Evolutionary conservation across 164 flowering plant genomes (phyloP).

Genomic region (Aristolochia fimbriata): DNA sequence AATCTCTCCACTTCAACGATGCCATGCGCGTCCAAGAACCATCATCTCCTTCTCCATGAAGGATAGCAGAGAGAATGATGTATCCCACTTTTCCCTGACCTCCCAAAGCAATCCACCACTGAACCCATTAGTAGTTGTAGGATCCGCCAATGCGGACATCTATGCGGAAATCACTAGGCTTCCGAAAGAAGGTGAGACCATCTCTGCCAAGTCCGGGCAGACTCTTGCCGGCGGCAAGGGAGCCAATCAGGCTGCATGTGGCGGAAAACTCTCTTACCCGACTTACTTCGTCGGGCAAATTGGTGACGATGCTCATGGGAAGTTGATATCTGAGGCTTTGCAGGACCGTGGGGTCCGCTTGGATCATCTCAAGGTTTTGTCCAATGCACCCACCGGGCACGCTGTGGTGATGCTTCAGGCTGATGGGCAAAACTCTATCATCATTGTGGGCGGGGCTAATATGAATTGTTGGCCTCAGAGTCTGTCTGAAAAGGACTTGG

Average conservation of each 20-base stretch:
- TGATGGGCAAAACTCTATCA: constrained; percentile 84
- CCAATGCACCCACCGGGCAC: constrained; percentile 77
- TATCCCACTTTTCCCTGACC: background rate
- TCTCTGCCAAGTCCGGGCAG: constrained; percentile 66
- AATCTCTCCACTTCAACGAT: background rate
- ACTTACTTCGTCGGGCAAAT: constrained; percentile 83
- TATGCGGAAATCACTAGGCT: constrained; percentile 74
- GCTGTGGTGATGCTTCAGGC: constrained; percentile 92
- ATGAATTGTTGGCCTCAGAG: constrained; percentile 67
- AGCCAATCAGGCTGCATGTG: constrained; percentile 89
- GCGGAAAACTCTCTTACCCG: constrained; percentile 57
- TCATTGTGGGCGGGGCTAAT: constrained; percentile 94
- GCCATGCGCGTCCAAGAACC: background rate
- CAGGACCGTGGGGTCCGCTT: constrained; percentile 50
- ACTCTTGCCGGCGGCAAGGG: constrained; percentile 94
- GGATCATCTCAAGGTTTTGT: constrained; percentile 35
- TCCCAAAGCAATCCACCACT: constrained; percentile 1
- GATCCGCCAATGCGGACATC: constrained; percentile 91
- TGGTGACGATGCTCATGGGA: constrained; percentile 80
- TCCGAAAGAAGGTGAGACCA: constrained; percentile 75
- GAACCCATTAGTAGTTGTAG: constrained; percentile 52
- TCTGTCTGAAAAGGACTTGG: constrained; percentile 34
- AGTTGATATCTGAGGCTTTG: constrained; percentile 55
- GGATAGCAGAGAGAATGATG: no score
- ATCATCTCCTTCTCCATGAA: background rate